phyloP scores from a whole-genome alignment of 345 rosid species.

The Murraya koenigii region DNA sequence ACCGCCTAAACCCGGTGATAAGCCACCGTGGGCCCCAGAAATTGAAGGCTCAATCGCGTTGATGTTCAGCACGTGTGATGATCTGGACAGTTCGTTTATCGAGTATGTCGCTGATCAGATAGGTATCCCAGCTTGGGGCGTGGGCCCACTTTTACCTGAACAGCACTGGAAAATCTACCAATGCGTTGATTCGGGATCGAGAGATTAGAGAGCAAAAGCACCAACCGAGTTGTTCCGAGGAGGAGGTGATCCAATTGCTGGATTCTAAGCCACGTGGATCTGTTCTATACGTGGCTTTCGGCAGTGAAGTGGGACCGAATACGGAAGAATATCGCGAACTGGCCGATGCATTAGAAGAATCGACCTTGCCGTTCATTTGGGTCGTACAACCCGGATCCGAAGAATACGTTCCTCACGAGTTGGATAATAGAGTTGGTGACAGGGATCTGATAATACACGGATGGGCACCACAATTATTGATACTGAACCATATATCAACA shows the following conservation, averaged over 20 bases:
- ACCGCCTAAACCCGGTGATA: constrained; percentile 31
- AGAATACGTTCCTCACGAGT: constrained; percentile 13
- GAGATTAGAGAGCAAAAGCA: constrained; percentile 1
- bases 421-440: constrained; percentile 23
- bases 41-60: constrained; percentile 29
- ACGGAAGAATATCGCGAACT: constrained; percentile 12
- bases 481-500: constrained; percentile 43
- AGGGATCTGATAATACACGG: constrained; percentile 41
- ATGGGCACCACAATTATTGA: constrained; percentile 54
- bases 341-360: constrained; percentile 11
- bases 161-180: constrained; percentile 25
- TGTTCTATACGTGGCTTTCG: constrained; percentile 31
- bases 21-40: constrained; percentile 40
- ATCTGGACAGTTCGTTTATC: constrained; percentile 42
- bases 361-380: constrained; percentile 22
- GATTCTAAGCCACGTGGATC: constrained; percentile 24
- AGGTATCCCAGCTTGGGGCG: constrained; percentile 34
- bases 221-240: constrained; percentile 17
- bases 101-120: constrained; percentile 28
- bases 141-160: constrained; percentile 36
- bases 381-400: not conserved
- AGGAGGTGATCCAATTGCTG: constrained; percentile 27
- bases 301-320: constrained; percentile 17
- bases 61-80: constrained; percentile 43
- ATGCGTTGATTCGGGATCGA: not conserved